Evolutionary conservation across 2,329 filamentous ascomycete species (phyloP).

Genomic region (Tolypocladium endophyticum): DNA sequence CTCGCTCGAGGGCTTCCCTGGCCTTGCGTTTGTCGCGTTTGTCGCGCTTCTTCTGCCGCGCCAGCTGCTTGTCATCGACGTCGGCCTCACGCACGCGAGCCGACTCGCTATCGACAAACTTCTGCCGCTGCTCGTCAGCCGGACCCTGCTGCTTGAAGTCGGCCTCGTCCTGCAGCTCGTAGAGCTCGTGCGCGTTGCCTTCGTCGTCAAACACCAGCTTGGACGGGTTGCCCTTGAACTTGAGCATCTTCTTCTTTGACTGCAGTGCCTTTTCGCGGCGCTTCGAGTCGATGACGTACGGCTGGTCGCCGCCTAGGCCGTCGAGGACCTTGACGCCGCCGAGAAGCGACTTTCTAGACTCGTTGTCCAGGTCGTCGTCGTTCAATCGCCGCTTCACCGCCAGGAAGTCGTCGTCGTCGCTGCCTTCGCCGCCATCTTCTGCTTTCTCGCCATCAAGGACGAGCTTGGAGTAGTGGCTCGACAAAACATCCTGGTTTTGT

Average conservation of each 20-base stretch:
- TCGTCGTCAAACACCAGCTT: constrained; percentile 92
- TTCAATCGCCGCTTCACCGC: constrained; percentile 80
- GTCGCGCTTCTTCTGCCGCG: constrained; percentile 66
- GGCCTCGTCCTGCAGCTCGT: constrained; percentile 79
- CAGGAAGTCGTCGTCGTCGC: constrained; percentile 72
- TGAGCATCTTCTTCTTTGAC: constrained; percentile 88
- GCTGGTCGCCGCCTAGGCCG: constrained; percentile 58
- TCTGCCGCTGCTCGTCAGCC: constrained; percentile 63
- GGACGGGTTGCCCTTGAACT: constrained; percentile 76
- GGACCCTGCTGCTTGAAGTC: constrained; percentile 67
- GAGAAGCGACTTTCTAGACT: constrained; percentile 31
- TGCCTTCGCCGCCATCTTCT: constrained; percentile 35
- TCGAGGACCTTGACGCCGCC: constrained; percentile 48
- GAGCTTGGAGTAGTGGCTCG: constrained; percentile 86
- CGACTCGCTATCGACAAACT: constrained; percentile 69
- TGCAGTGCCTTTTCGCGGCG: constrained; percentile 90
- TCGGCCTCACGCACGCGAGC: constrained; percentile 65
- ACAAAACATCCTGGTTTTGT: constrained; percentile 88
- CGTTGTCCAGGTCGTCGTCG: constrained; percentile 51
- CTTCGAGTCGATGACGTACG: constrained; percentile 84
- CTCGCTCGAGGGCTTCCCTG: constrained; percentile 38
- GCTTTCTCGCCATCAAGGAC: constrained; percentile 44
- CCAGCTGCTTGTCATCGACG: constrained; percentile 69
- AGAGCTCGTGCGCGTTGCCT: constrained; percentile 71
- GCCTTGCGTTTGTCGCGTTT: constrained; percentile 67